Evolutionary conservation across 225 moss, liverwort and hornwort species (phyloP).

Genomic region (Neckera pumila): DNA sequence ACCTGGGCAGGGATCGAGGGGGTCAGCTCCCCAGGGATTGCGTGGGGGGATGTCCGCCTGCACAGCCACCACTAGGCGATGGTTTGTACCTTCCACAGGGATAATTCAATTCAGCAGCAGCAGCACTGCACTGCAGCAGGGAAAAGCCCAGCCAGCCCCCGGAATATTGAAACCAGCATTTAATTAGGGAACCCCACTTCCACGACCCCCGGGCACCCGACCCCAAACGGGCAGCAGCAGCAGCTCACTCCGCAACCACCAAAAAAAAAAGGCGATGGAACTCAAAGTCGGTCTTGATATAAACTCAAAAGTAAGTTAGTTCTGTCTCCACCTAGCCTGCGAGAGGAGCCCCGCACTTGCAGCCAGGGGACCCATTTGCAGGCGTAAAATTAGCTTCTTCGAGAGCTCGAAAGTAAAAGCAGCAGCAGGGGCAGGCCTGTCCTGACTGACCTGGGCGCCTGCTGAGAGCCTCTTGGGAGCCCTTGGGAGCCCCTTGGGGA

Average conservation of each 20-base stretch:
- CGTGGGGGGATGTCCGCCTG: conserved; percentile 12
- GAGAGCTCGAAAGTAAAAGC: background rate
- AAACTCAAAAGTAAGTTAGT: background rate
- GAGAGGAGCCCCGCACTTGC: background rate
- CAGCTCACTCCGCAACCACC: too few species aligned
- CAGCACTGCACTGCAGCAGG: too few species aligned
- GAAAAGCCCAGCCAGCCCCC: background rate
- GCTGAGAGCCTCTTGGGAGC: background rate
- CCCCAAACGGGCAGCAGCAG: background rate
- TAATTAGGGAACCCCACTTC: too few species aligned
- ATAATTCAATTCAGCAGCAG: background rate
- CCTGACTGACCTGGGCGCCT: background rate
- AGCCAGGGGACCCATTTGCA: background rate
- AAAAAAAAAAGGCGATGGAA: background rate
- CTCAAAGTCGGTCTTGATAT: too few species aligned
- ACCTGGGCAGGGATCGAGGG: background rate
- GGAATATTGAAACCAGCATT: background rate
- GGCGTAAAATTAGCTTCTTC: background rate
- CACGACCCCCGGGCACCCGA: background rate
- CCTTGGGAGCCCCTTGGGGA: background rate
- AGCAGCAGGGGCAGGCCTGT: background rate
- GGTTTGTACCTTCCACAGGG: background rate
- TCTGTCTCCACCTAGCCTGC: background rate
- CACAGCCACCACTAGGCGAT: background rate
- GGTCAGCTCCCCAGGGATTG: background rate